Evolutionary conservation across 768 basidiomycete genomes (phyloP).

Genomic region (Hemileccinum rubropunctum): DNA sequence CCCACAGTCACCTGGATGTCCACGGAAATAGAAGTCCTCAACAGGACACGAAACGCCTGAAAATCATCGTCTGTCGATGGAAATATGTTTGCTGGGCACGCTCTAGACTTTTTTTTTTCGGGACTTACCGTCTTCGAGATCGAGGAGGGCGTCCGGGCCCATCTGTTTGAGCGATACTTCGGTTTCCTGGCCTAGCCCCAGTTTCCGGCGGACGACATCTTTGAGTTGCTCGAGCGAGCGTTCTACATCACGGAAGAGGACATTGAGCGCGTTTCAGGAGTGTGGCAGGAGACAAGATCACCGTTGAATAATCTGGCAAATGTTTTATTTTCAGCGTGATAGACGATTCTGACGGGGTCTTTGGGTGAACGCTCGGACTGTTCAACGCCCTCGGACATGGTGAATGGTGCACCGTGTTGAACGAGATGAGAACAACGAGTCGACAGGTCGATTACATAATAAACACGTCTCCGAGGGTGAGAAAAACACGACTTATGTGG

Average conservation of each 20-base stretch:
- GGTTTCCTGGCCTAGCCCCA: constrained; percentile 43
- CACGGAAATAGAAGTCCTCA: constrained; percentile 36
- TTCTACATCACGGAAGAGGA: constrained; percentile 39
- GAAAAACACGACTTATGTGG: no score
- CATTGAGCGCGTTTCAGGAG: constrained; percentile 4
- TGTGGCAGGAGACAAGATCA: constrained; percentile 9
- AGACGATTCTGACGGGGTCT: constrained; percentile 33
- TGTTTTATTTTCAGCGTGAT: constrained; percentile 31
- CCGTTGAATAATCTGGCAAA: constrained; percentile 46
- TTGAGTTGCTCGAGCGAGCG: constrained; percentile 57
- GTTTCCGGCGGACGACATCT: constrained; percentile 57
- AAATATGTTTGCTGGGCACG: background rate
- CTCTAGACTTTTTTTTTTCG: background rate
- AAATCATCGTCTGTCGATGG: constrained; percentile 67
- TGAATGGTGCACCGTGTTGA: background rate
- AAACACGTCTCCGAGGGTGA: background rate
- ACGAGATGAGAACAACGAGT: background rate
- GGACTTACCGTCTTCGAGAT: constrained; percentile 70
- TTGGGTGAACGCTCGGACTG: background rate
- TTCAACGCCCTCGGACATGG: constrained; percentile 9
- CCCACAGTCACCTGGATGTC: constrained; percentile 35
- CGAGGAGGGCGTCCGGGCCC: constrained; percentile 50
- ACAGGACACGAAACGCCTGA: constrained; percentile 59
- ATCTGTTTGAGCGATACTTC: constrained; percentile 48
- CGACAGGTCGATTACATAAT: constrained; percentile 5